phyloP scores from a whole-genome alignment of 2,329 filamentous ascomycete species.

The Alternaria triticimaculans region DNA sequence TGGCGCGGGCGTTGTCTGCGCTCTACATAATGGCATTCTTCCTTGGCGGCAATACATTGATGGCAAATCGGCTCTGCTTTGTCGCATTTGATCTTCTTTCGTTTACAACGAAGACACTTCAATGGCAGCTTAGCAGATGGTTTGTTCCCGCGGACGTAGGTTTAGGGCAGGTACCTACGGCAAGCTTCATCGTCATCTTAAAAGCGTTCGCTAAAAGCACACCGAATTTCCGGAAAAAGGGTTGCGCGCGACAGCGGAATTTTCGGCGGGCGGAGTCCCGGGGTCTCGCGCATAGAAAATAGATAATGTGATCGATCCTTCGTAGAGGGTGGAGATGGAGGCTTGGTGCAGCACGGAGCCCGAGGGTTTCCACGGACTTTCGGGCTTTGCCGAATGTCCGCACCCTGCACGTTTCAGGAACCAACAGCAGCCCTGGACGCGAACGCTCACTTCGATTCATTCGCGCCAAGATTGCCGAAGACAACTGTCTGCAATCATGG shows the following conservation, averaged over 20 bases:
- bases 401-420: background rate
- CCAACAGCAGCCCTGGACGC: background rate
- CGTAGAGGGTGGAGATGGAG: background rate
- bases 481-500: background rate
- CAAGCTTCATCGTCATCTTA: slow-evolving; percentile 18
- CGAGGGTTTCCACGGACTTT: background rate
- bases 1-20: slow-evolving; percentile 33
- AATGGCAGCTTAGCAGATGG: background rate
- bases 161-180: slow-evolving; percentile 14
- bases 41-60: slow-evolving; percentile 32
- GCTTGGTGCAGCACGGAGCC: background rate
- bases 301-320: background rate
- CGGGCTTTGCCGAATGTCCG: background rate
- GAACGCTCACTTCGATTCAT: background rate
- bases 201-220: background rate
- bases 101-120: slow-evolving; percentile 30
- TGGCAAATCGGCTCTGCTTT: slow-evolving; percentile 32
- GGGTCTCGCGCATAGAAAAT: background rate
- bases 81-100: slow-evolving; percentile 41
- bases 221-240: background rate
- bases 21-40: slow-evolving; percentile 38
- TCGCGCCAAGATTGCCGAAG: background rate
- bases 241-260: background rate
- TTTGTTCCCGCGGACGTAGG: background rate
- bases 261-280: background rate